Conservation (phyloP, 331 rosid genomes). For the Malus hybrid region DNA sequence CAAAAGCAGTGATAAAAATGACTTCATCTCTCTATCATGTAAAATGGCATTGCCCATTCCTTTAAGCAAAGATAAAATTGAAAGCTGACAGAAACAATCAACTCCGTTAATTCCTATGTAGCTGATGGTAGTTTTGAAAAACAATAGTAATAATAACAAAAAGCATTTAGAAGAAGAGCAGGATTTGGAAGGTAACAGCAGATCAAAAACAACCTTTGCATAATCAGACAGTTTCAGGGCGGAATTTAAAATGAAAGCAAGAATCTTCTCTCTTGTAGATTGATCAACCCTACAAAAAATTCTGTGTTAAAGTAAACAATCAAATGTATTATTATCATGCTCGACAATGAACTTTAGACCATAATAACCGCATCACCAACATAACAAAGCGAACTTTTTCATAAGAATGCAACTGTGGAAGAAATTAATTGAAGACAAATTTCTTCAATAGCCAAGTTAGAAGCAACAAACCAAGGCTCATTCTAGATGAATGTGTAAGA, state of each 20-base stretch:
- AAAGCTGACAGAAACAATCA: slow-evolving; percentile 50
- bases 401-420: background rate
- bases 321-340: background rate
- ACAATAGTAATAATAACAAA: background rate
- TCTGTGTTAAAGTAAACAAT: background rate
- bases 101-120: background rate
- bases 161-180: background rate
- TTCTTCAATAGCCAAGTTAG: background rate
- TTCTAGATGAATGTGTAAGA: background rate
- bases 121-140: background rate
- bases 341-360: background rate
- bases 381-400: background rate
- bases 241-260: slow-evolving; percentile 63
- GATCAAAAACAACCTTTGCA: slow-evolving; percentile 61
- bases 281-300: slow-evolving; percentile 62
- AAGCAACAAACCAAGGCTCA: background rate
- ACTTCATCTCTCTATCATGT: slow-evolving; percentile 38
- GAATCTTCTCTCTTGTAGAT: slow-evolving; percentile 53
- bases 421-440: background rate
- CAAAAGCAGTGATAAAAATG: slow-evolving; percentile 47
- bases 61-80: slow-evolving; percentile 68
- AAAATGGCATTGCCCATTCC: slow-evolving; percentile 57
- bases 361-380: background rate
- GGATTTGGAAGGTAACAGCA: slow-evolving; percentile 3
- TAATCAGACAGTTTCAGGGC: slow-evolving; percentile 56